Percentiles rank a stretch among this genome's conserved stretches.
phyloP scores from a whole-genome alignment of 441 rosid genomes.

The Breynia disticha region DNA sequence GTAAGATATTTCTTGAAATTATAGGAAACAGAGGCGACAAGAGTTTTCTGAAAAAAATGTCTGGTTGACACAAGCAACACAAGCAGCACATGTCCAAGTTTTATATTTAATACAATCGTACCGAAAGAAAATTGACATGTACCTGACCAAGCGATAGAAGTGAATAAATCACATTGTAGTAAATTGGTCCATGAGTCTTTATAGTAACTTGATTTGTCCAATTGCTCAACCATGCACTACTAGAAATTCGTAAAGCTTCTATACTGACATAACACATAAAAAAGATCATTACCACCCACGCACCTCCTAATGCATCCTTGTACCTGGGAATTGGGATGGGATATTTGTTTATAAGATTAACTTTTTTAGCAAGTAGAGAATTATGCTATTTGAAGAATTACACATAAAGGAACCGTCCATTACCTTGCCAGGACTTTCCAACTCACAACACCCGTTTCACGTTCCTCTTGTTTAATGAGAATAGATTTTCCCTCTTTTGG shows the following conservation, averaged over 20 bases:
- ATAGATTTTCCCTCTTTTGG: constrained; percentile 58
- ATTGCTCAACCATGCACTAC: constrained; percentile 87
- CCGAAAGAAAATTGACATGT: too few relatives aligned
- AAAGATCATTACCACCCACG: constrained; percentile 63
- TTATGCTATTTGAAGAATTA: too few relatives aligned
- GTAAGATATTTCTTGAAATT: too few relatives aligned
- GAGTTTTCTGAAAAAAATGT: too few relatives aligned
- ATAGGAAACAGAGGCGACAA: too few relatives aligned
- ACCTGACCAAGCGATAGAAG: constrained; percentile 88
- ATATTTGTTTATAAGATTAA: too few relatives aligned
- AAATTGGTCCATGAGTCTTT: constrained; percentile 43
- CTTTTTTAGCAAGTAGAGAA: too few relatives aligned
- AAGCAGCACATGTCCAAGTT: too few relatives aligned
- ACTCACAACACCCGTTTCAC: constrained; percentile 83
- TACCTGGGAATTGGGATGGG: constrained; percentile 62
- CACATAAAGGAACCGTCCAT: too few relatives aligned
- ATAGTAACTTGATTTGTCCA: constrained; percentile 84
- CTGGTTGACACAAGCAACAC: too few relatives aligned
- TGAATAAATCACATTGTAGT: constrained; percentile 61
- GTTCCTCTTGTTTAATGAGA: constrained; percentile 84
- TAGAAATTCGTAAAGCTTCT: constrained; percentile 78
- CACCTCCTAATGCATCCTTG: constrained; percentile 76
- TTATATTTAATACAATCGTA: too few relatives aligned
- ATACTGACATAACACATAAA: constrained; percentile 62
- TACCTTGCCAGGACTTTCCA: constrained; percentile 92